Percentiles rank a stretch among this genome's conserved stretches.
phyloP scores from a whole-genome alignment of 2,329 filamentous ascomycete species.

The Diaporthe amygdali region DNA sequence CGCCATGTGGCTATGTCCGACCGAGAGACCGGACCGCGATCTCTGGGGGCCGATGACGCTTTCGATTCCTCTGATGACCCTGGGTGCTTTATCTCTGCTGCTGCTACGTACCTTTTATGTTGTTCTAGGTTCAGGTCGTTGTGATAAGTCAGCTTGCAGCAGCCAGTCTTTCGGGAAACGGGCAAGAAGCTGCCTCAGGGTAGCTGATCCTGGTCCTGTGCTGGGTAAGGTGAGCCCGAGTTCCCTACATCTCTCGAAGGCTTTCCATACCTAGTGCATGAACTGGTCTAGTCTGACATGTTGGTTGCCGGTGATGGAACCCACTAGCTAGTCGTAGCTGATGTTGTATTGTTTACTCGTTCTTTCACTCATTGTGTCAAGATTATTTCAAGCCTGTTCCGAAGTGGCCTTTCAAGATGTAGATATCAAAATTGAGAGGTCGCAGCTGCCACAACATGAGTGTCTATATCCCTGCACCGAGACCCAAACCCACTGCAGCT shows the following conservation, averaged over 20 bases:
- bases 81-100: not conserved
- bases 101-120: not conserved
- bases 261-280: not conserved
- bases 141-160: not conserved
- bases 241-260: not conserved
- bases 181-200: not conserved
- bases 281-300: not conserved
- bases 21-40: not conserved
- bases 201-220: conserved; percentile 3
- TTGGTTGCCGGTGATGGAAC: no score
- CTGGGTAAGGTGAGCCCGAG: conserved; percentile 9
- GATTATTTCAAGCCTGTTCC: no score
- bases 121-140: no score
- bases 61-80: not conserved
- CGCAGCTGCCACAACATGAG: not conserved
- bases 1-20: conserved; percentile 3
- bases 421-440: not conserved
- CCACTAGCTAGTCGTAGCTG: no score
- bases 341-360: not conserved
- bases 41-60: not conserved
- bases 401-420: no score
- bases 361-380: not conserved
- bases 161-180: not conserved
- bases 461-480: not conserved
- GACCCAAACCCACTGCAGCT: not conserved